Evolutionary conservation across 805 yeast genomes (phyloP).

Genomic region (Candida endomychidarum): DNA sequence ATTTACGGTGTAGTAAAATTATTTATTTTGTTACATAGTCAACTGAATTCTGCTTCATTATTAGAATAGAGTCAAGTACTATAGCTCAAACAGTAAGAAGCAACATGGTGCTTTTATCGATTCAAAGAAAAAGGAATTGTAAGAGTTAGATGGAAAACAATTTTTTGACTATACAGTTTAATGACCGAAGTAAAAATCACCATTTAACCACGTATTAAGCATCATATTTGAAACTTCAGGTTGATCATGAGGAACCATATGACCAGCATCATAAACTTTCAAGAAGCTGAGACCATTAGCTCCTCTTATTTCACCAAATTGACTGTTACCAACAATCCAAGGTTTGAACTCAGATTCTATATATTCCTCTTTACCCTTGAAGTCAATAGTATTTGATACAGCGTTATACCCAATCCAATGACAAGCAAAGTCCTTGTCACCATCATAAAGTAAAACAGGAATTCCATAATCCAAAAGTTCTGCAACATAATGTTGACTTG

Average conservation of each 20-base stretch:
- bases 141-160: too few species aligned
- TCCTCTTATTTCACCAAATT: conserved; percentile 35
- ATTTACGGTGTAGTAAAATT: too few species aligned
- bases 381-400: conserved; percentile 29
- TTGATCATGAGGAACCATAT: conserved; percentile 42
- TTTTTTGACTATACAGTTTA: conserved; percentile 1
- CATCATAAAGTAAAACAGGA: conserved; percentile 85
- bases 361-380: conserved; percentile 19
- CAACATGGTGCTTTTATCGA: too few species aligned
- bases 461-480: conserved; percentile 49
- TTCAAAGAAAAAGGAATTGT: too few species aligned
- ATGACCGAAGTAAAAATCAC: conserved; percentile 14
- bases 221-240: conserved; percentile 34
- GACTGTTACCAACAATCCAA: conserved; percentile 36
- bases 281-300: conserved; percentile 33
- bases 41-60: too few species aligned
- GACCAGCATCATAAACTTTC: conserved; percentile 38
- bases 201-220: conserved; percentile 38
- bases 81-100: too few species aligned
- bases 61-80: too few species aligned
- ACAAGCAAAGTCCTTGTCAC: conserved; percentile 89
- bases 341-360: conserved; percentile 24
- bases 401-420: conserved; percentile 89
- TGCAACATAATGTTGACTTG: conserved; percentile 58
- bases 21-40: too few species aligned